Percentiles rank a stretch among this genome's conserved stretches.
Evolutionary conservation across 805 yeast genomes (phyloP).

Genomic region (Saccharomycopsis sp.): DNA sequence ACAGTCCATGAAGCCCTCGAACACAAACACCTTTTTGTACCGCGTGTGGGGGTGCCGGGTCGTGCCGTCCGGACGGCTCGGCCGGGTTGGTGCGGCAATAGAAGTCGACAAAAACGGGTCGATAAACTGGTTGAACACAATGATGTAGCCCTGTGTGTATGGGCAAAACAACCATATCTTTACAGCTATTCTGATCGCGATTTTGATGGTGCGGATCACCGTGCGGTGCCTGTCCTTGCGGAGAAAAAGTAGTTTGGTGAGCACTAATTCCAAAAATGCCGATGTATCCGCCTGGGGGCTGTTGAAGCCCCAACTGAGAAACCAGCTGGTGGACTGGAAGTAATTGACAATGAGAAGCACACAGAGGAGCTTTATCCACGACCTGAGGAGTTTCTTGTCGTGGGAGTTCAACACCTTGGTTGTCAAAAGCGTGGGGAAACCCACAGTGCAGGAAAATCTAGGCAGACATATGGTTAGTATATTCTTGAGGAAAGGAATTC

Average conservation of each 20-base stretch:
- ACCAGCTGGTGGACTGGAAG: not conserved
- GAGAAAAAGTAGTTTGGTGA: not conserved
- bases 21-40: not conserved
- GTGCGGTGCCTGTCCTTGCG: not conserved
- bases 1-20: not conserved
- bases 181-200: not conserved
- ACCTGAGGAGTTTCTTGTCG: constrained; percentile 14
- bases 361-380: constrained; percentile 16
- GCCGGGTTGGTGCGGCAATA: not conserved
- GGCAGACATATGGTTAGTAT: not conserved
- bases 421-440: constrained; percentile 11
- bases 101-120: constrained; percentile 10
- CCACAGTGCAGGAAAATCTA: not conserved
- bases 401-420: constrained; percentile 10
- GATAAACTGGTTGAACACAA: constrained; percentile 18
- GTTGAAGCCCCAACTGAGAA: not conserved
- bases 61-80: not conserved
- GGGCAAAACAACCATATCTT: constrained; percentile 18
- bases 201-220: not conserved
- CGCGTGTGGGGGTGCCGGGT: not conserved
- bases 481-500: no score
- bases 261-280: not conserved
- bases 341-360: constrained; percentile 6
- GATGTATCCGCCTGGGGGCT: not conserved
- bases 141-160: constrained; percentile 17